These are phyloP conservation scores for Russula sp. DNA, from an alignment of 768 basidiomycete genomes.

Conservation along the genomic window DNA sequence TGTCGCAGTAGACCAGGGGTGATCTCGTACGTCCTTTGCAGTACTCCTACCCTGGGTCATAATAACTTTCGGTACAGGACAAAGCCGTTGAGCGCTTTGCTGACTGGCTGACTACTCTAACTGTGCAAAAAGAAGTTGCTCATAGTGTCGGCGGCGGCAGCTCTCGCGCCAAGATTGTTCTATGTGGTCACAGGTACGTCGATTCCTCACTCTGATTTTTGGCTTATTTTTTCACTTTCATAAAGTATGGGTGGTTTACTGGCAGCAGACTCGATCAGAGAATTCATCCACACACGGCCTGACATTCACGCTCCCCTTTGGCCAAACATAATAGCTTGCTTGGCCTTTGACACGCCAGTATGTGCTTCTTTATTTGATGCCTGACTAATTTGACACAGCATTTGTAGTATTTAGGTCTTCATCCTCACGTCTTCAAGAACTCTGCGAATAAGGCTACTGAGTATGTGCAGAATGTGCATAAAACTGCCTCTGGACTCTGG, in stretches of 20 bases:
- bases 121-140: constrained; percentile 79
- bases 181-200: constrained; percentile 84
- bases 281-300: constrained; percentile 65
- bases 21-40: constrained; percentile 59
- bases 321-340: constrained; percentile 82
- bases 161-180: constrained; percentile 67
- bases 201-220: neutral
- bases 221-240: neutral
- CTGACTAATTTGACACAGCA: constrained; percentile 3
- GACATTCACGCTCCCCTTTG: constrained; percentile 68
- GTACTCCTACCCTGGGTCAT: constrained; percentile 1
- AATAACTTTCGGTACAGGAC: constrained; percentile 16
- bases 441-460: constrained; percentile 69
- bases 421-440: constrained; percentile 84
- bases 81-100: constrained; percentile 77
- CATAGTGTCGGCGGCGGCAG: constrained; percentile 73
- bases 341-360: constrained; percentile 92
- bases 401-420: constrained; percentile 76
- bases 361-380: constrained; percentile 32
- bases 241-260: constrained; percentile 89
- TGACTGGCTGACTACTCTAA: constrained; percentile 89
- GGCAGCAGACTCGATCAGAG: constrained; percentile 77
- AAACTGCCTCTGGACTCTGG: constrained; percentile 58
- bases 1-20: constrained; percentile 69
- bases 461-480: constrained; percentile 64